Percentiles rank a stretch among this genome's conserved stretches.
Conservation (phyloP, 2,329 filamentous ascomycete genomes). For the Colletotrichum sansevieriae region DNA sequence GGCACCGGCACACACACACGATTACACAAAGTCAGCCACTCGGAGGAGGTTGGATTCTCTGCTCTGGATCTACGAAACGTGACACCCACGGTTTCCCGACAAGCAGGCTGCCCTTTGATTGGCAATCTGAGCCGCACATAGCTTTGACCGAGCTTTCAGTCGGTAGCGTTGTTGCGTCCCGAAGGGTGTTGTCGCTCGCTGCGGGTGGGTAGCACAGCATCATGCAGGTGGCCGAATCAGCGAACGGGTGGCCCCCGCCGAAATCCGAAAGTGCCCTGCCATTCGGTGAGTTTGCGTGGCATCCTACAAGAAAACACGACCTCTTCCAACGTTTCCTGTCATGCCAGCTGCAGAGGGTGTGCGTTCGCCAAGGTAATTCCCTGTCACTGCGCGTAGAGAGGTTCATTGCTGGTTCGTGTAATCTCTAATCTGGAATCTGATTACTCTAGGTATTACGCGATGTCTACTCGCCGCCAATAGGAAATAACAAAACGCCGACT, state of each 20-base stretch:
- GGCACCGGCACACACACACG: too few relatives aligned
- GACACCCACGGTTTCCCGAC: constrained; percentile 2
- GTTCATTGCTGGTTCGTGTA: neutral
- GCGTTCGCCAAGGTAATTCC: constrained; percentile 1
- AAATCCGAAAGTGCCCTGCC: neutral
- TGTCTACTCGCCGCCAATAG: neutral
- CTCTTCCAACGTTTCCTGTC: neutral
- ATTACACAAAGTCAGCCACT: too few relatives aligned
- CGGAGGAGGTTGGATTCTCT: neutral
- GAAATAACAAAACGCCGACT: constrained; percentile 10
- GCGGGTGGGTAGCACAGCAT: constrained; percentile 44
- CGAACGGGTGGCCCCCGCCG: constrained; percentile 37
- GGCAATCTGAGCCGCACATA: constrained; percentile 20
- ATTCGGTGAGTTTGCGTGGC: neutral
- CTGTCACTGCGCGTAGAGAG: neutral
- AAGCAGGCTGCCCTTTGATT: neutral
- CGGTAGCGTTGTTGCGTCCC: constrained; percentile 4
- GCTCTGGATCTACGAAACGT: constrained; percentile 6
- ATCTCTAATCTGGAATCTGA: constrained; percentile 5
- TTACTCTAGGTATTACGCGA: neutral
- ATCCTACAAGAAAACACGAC: neutral
- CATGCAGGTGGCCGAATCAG: constrained; percentile 47
- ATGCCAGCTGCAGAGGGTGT: constrained; percentile 7
- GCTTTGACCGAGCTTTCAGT: constrained; percentile 28
- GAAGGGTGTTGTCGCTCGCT: constrained; percentile 23